A percentile compares a stretch with the other conserved stretches of the same genome.
Conservation (phyloP, 345 rosid genomes). For the Syzygium grande region DNA sequence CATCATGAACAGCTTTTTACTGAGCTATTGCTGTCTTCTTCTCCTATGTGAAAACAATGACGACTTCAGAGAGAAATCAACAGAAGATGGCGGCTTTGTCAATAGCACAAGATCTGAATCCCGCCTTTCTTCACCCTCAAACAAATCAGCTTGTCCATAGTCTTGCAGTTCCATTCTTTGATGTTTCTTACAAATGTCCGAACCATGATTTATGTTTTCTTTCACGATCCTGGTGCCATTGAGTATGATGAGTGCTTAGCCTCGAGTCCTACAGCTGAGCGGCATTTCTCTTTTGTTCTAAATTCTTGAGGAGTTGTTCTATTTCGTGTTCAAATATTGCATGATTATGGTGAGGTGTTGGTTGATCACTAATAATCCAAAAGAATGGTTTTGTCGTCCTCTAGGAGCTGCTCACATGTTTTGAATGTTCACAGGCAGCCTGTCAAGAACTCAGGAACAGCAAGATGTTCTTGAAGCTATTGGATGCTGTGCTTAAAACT, state of each 20-base stretch:
- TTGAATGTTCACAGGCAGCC: conserved; percentile 44
- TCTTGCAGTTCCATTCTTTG: neutral
- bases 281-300: neutral
- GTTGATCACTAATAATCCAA: neutral
- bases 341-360: neutral
- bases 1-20: neutral
- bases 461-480: conserved; percentile 76
- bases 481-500: conserved; percentile 89
- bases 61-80: neutral
- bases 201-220: neutral
- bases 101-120: neutral
- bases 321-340: neutral
- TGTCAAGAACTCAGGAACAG: conserved; percentile 72
- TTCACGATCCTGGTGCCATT: neutral
- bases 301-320: neutral
- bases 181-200: neutral
- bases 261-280: neutral
- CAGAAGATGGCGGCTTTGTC: neutral
- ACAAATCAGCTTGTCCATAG: neutral
- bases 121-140: neutral
- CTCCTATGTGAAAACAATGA: neutral
- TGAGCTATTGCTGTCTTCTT: neutral
- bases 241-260: neutral
- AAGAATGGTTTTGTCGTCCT: neutral
- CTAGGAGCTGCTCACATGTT: neutral